Percentiles rank a stretch among this genome's conserved stretches.
Conservation (phyloP, 2,329 filamentous ascomycete species). For the Venturia effusa region DNA sequence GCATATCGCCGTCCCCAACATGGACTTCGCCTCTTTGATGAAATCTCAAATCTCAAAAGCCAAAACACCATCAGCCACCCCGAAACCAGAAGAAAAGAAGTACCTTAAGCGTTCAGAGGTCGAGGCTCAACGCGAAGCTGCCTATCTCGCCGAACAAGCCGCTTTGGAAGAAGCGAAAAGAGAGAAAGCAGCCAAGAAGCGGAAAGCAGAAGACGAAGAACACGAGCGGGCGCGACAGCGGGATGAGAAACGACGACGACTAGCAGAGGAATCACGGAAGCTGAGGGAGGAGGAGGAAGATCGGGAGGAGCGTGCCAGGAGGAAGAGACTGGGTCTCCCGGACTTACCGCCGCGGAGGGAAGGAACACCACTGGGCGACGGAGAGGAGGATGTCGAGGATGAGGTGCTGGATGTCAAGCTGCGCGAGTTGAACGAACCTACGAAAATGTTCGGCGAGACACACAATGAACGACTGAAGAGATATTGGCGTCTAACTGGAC, state of each 20-base stretch:
- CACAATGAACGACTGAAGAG: slow-evolving; percentile 59
- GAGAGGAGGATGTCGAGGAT: slow-evolving; percentile 55
- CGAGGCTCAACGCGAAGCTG: slow-evolving; percentile 69
- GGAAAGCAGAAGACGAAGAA: slow-evolving; percentile 81
- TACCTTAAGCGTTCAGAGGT: slow-evolving; percentile 77
- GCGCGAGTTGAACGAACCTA: slow-evolving; percentile 62
- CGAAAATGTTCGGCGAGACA: slow-evolving; percentile 68
- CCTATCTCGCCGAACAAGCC: slow-evolving; percentile 74
- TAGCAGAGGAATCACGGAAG: slow-evolving; percentile 69
- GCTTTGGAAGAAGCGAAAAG: slow-evolving; percentile 60
- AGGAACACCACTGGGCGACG: slow-evolving; percentile 27
- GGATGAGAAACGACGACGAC: slow-evolving; percentile 68
- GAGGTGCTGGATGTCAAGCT: slow-evolving; percentile 59
- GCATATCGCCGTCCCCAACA: slow-evolving; percentile 27
- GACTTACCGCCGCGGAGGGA: slow-evolving; percentile 49
- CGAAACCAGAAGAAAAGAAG: slow-evolving; percentile 46
- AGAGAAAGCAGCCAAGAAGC: slow-evolving; percentile 63
- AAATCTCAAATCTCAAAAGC: slow-evolving; percentile 81
- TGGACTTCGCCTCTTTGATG: slow-evolving; percentile 96
- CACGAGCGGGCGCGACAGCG: slow-evolving; percentile 55
- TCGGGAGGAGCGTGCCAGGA: slow-evolving; percentile 58
- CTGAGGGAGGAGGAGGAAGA: slow-evolving; percentile 62
- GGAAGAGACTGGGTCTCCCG: slow-evolving; percentile 71
- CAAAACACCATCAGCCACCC: slow-evolving; percentile 35
- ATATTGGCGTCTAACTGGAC: slow-evolving; percentile 51